Evolutionary conservation across 192 early-diverging fungal genomes (phyloP).

Genomic region (Gonapodya prolifera): DNA sequence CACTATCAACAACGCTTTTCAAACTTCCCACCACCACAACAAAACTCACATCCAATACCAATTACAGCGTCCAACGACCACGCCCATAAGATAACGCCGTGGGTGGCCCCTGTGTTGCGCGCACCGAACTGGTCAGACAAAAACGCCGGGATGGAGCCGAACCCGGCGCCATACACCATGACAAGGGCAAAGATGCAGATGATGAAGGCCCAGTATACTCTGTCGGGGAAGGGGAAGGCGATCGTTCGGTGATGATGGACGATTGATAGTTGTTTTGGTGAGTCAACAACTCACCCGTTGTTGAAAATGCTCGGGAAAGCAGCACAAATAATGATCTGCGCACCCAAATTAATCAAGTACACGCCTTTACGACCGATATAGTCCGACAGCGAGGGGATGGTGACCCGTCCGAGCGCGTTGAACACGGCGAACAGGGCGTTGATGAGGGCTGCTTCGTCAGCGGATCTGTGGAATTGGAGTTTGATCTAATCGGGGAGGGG

Average conservation of each 20-base stretch:
- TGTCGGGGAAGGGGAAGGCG: too few species aligned
- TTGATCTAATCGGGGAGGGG: conserved; percentile 9
- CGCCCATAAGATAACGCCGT: conserved; percentile 63
- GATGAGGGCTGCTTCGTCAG: conserved; percentile 16
- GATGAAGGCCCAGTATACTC: conserved; percentile 50
- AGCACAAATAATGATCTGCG: neutral
- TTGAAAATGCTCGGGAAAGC: neutral
- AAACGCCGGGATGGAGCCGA: conserved; percentile 62
- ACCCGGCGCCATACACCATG: conserved; percentile 60
- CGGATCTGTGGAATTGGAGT: conserved; percentile 16
- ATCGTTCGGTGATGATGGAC: too few species aligned
- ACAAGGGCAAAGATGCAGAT: conserved; percentile 49
- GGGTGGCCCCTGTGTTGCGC: conserved; percentile 56
- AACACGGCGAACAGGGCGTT: conserved; percentile 18
- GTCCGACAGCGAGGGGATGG: conserved; percentile 19
- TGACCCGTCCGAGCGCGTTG: conserved; percentile 22
- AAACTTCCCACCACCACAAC: too few species aligned
- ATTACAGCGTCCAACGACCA: conserved; percentile 65
- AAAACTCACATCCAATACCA: too few species aligned
- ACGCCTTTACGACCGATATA: neutral
- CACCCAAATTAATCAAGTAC: neutral
- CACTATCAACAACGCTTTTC: too few species aligned
- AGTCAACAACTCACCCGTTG: too few species aligned
- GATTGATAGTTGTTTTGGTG: too few species aligned
- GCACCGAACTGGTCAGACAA: conserved; percentile 67